phyloP scores from a whole-genome alignment of 345 rosid genomes.

The Balakata baccata region DNA sequence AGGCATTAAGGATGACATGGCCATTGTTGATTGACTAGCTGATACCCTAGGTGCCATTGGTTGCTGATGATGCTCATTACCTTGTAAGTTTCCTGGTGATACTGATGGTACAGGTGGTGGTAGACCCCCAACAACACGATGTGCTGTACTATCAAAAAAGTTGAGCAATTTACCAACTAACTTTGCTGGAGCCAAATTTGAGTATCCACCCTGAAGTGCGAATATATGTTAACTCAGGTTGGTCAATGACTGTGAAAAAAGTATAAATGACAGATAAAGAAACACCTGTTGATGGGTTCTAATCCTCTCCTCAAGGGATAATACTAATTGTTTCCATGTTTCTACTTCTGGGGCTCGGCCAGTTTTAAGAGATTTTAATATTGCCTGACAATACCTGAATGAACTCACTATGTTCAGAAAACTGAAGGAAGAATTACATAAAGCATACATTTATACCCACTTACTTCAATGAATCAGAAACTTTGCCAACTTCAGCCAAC shows the following conservation, averaged over 20 bases:
- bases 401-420: constrained; percentile 28
- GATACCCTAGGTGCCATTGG: constrained; percentile 48
- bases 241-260: not conserved
- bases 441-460: constrained; percentile 24
- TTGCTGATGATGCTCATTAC: constrained; percentile 39
- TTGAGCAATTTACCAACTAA: constrained; percentile 71
- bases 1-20: constrained; percentile 65
- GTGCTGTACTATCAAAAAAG: constrained; percentile 76
- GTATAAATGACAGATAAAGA: not conserved
- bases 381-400: constrained; percentile 74
- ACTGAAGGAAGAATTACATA: constrained; percentile 17
- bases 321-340: constrained; percentile 53
- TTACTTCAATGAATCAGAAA: constrained; percentile 90
- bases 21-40: constrained; percentile 71
- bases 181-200: constrained; percentile 72
- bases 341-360: constrained; percentile 71
- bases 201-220: constrained; percentile 64
- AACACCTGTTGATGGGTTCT: constrained; percentile 70
- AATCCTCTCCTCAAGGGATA: constrained; percentile 70
- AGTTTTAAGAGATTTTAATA: constrained; percentile 60
- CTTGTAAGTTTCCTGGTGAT: constrained; percentile 39
- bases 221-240: constrained; percentile 14
- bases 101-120: constrained; percentile 60
- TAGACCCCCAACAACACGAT: constrained; percentile 73
- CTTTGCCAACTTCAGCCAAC: constrained; percentile 95